Percentiles rank a stretch among this genome's conserved stretches.
phyloP scores from a whole-genome alignment of 1,284 basidiomycete species.

The Rhodotorula mucilaginosa region DNA sequence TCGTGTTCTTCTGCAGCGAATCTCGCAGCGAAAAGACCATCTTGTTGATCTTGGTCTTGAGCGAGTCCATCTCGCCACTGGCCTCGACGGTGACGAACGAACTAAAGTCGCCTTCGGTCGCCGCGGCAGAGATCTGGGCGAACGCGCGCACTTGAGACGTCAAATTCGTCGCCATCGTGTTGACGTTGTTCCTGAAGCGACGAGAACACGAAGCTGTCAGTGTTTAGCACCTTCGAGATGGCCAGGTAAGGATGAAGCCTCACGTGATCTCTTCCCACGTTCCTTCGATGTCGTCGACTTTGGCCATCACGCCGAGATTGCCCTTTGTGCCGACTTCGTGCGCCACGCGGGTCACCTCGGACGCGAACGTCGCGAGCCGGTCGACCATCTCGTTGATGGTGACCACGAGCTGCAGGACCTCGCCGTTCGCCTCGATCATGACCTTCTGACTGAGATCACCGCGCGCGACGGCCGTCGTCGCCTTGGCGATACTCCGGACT shows the following conservation, averaged over 20 bases:
- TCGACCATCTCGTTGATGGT: constrained; percentile 56
- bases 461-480: constrained; percentile 79
- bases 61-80: constrained; percentile 96
- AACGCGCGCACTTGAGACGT: constrained; percentile 99
- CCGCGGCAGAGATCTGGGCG: constrained; percentile 96
- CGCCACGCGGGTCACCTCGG: constrained; percentile 70
- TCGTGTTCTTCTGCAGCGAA: constrained; percentile 97
- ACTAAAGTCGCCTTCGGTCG: constrained; percentile 98
- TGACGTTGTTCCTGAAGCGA: constrained; percentile 57
- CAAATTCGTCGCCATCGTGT: constrained; percentile 71
- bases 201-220: not conserved
- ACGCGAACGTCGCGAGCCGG: constrained; percentile 43
- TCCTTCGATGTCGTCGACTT: constrained; percentile 94
- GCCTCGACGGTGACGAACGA: constrained; percentile 99
- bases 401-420: constrained; percentile 83
- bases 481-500: constrained; percentile 67
- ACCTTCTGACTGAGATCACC: constrained; percentile 95
- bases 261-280: constrained; percentile 99
- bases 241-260: constrained; percentile 48
- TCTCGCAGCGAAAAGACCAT: constrained; percentile 99
- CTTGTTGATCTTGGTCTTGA: constrained; percentile 99
- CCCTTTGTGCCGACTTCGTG: constrained; percentile 91
- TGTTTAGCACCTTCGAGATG: constrained; percentile 5
- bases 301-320: constrained; percentile 94
- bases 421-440: constrained; percentile 86